A percentile compares a stretch with the other conserved stretches of the same genome.
Conservation (phyloP, 352 stramenopile species). For the Thalassiosira mediterranea region DNA sequence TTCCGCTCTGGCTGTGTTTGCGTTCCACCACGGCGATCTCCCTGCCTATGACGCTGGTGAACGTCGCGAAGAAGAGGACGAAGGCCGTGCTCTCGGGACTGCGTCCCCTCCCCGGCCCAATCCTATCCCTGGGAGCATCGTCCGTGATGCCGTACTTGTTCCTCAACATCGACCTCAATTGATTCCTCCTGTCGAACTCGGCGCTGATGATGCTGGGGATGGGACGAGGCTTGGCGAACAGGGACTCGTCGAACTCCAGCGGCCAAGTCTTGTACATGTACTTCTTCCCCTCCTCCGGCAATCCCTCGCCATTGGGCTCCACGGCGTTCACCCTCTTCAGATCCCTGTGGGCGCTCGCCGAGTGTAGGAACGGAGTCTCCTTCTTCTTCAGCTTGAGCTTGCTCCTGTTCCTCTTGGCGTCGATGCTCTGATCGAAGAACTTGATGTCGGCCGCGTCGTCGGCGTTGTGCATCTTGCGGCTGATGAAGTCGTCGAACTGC, state of each 20-base stretch:
- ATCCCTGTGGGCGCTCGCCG: constrained; percentile 76
- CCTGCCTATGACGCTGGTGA: constrained; percentile 47
- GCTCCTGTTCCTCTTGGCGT: constrained; percentile 84
- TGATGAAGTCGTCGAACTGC: constrained; percentile 86
- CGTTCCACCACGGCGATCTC: neutral
- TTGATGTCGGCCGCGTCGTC: constrained; percentile 78
- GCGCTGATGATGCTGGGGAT: constrained; percentile 78
- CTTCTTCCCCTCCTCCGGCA: constrained; percentile 20
- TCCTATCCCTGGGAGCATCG: too few species aligned
- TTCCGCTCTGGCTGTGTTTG: constrained; percentile 3
- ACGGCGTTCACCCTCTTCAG: constrained; percentile 78
- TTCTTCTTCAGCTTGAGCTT: constrained; percentile 81
- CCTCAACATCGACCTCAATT: constrained; percentile 49
- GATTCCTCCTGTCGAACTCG: constrained; percentile 76
- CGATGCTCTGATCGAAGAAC: constrained; percentile 86
- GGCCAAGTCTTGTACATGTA: constrained; percentile 69
- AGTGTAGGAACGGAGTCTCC: constrained; percentile 83
- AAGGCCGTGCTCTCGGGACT: constrained; percentile 56
- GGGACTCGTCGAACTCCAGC: constrained; percentile 57
- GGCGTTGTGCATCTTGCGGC: constrained; percentile 78
- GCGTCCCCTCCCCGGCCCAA: constrained; percentile 18
- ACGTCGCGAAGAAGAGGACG: constrained; percentile 58
- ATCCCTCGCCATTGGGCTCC: constrained; percentile 48
- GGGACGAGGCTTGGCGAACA: constrained; percentile 68
- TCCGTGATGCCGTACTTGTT: constrained; percentile 24